Evolutionary conservation across 176 grass and related monocot genomes (phyloP).

Genomic region (Thinopyrum elongatum): DNA sequence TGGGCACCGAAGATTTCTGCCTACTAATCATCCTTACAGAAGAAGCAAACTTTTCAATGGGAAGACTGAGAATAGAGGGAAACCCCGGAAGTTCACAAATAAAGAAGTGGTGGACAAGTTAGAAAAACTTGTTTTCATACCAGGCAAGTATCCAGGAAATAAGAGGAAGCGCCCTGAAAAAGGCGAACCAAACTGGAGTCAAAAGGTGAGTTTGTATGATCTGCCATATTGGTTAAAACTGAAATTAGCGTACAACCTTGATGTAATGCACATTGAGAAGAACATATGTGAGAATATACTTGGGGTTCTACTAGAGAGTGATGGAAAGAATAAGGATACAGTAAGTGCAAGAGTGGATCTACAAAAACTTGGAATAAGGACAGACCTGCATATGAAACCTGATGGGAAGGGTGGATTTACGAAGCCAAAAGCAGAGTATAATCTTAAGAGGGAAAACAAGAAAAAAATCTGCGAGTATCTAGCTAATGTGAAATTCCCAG

Average conservation of each 20-base stretch:
- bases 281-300: neutral
- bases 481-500: too few species aligned
- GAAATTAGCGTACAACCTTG: slow-evolving; percentile 25
- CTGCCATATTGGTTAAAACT: slow-evolving; percentile 21
- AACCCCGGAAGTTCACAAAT: neutral
- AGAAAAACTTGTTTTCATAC: too few species aligned
- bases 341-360: neutral
- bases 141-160: too few species aligned
- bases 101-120: neutral
- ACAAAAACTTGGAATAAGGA: neutral
- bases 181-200: too few species aligned
- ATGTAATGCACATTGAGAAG: slow-evolving; percentile 17
- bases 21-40: neutral
- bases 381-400: neutral
- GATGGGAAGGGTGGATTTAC: neutral
- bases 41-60: neutral
- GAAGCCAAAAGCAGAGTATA: neutral
- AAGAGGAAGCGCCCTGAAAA: too few species aligned
- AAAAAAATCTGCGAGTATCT: too few species aligned
- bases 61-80: neutral
- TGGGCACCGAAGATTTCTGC: neutral
- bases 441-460: too few species aligned
- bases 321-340: neutral
- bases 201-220: slow-evolving; percentile 25
- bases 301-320: neutral